Conservation (phyloP, 2,329 filamentous ascomycete species). For the Epichloe sylvatica region DNA sequence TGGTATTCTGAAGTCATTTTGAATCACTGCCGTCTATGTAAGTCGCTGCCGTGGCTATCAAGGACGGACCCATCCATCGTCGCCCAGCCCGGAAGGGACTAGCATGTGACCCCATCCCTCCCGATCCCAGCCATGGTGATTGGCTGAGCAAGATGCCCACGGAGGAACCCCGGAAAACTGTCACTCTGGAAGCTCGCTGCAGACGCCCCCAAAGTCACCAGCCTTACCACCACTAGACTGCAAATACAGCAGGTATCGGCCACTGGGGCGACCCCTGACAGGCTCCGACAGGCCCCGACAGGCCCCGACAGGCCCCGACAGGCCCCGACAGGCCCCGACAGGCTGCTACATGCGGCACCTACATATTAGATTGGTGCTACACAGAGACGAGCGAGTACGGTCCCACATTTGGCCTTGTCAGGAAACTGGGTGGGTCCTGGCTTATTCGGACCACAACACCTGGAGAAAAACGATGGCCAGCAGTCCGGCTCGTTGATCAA, state of each 20-base stretch:
- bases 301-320: no score
- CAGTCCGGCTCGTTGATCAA: conserved; percentile 12
- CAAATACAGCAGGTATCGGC: no score
- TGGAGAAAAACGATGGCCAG: conserved; percentile 24
- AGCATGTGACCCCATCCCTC: neutral
- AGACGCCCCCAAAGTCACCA: neutral
- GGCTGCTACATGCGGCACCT: no score
- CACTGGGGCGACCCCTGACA: no score
- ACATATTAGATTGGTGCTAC: no score
- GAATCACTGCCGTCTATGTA: no score
- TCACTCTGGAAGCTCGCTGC: neutral
- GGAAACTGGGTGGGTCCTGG: conserved; percentile 14
- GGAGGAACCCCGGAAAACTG: conserved; percentile 2
- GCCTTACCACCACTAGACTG: no score
- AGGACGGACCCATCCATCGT: neutral
- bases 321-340: no score
- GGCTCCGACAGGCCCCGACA: no score
- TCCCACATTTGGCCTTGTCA: conserved; percentile 6
- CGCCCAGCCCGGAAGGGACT: conserved; percentile 1
- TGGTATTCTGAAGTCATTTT: no score
- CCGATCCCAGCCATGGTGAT: neutral
- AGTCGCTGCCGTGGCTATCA: no score
- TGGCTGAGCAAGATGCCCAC: neutral
- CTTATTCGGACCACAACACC: conserved; percentile 28
- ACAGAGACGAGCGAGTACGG: neutral